phyloP scores from a whole-genome alignment of 331 rosid genomes.

The Acacia concinna region DNA sequence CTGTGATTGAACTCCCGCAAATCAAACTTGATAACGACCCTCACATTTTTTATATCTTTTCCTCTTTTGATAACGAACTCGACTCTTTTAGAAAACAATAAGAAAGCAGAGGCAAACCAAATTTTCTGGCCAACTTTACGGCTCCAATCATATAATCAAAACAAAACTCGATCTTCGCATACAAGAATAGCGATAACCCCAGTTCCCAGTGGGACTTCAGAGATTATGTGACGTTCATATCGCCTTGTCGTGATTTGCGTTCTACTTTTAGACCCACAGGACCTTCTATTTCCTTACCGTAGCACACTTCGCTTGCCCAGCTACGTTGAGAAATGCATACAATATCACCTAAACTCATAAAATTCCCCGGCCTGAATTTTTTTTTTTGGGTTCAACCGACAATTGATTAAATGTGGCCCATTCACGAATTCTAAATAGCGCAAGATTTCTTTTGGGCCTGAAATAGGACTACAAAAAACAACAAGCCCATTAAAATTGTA shows the following conservation, averaged over 20 bases:
- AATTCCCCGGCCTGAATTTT: background rate
- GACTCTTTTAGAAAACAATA: background rate
- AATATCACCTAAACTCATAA: background rate
- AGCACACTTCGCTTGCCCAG: background rate
- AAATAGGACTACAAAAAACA: too few species aligned
- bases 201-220: background rate
- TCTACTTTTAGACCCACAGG: background rate
- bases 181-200: background rate
- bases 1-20: background rate
- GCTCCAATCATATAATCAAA: background rate
- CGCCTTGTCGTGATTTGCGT: background rate
- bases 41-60: background rate
- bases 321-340: background rate
- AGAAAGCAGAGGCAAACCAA: background rate
- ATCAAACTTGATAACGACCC: background rate
- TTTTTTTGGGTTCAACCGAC: too few species aligned
- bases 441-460: background rate
- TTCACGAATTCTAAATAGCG: conserved; percentile 17
- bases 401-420: too few species aligned
- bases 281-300: background rate
- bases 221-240: background rate
- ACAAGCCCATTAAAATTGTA: too few species aligned
- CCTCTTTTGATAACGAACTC: background rate
- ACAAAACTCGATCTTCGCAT: background rate
- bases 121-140: background rate